Conservation (phyloP, 116 monocot genomes). For the Cymodocea nodosa region DNA sequence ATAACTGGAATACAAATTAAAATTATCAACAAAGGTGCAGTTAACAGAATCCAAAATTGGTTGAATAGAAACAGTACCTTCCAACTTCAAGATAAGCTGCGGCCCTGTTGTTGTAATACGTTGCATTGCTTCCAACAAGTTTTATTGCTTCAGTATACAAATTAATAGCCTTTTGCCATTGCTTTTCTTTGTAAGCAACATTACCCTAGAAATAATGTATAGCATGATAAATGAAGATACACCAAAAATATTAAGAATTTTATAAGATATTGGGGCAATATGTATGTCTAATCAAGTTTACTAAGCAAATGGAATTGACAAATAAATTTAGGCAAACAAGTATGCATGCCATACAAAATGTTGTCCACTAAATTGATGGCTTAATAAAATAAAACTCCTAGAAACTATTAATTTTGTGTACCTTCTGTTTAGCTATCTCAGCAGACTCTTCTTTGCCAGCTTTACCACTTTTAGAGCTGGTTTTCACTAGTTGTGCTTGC, state of each 20-base stretch:
- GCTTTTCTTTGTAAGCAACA: constrained; percentile 76
- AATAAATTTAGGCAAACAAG: too few relatives aligned
- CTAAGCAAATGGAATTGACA: too few relatives aligned
- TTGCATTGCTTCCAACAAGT: constrained; percentile 69
- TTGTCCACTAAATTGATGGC: background rate
- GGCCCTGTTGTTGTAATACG: constrained; percentile 89
- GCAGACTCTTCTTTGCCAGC: constrained; percentile 72
- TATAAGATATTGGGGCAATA: background rate
- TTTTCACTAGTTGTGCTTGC: constrained; percentile 41
- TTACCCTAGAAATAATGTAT: constrained; percentile 45
- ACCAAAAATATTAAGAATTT: background rate
- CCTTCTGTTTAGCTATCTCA: constrained; percentile 95
- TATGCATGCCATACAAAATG: background rate
- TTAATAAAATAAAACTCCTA: background rate
- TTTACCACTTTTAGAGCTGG: constrained; percentile 29
- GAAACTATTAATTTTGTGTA: constrained; percentile 1
- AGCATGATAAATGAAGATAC: background rate
- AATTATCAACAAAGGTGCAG: constrained; percentile 5
- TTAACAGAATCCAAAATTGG: background rate
- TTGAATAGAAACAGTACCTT: constrained; percentile 30
- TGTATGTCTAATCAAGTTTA: too few relatives aligned
- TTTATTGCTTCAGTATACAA: constrained; percentile 93
- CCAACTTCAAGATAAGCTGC: constrained; percentile 89
- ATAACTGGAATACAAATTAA: constrained; percentile 40
- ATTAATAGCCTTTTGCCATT: constrained; percentile 83